phyloP scores from a whole-genome alignment of 768 basidiomycete genomes.

The Suillus discolor region DNA sequence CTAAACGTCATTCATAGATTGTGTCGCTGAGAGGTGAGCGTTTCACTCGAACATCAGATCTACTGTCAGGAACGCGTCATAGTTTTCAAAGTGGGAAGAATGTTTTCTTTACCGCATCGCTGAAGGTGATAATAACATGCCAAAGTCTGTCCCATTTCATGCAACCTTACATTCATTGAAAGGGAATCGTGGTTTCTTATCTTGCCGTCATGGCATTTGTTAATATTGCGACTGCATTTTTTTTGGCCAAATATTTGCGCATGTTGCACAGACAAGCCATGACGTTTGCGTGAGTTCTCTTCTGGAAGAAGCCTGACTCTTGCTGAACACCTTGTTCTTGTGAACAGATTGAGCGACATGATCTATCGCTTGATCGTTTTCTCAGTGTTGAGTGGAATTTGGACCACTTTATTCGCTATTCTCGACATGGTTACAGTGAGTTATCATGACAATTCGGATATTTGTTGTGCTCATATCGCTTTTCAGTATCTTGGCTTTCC shows the following conservation, averaged over 20 bases:
- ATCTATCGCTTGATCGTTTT: not conserved
- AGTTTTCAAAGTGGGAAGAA: not conserved
- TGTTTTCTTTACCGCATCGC: not conserved
- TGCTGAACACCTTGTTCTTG: not conserved
- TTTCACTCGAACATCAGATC: not conserved
- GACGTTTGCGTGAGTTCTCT: constrained; percentile 2
- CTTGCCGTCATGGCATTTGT: not conserved
- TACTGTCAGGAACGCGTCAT: not conserved
- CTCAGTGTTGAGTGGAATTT: not conserved
- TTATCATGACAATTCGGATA: not conserved
- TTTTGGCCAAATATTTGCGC: not conserved
- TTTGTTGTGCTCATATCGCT: not conserved
- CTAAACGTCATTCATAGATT: not conserved
- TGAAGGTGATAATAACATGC: not conserved
- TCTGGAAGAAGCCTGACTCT: not conserved
- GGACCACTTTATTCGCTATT: constrained; percentile 1
- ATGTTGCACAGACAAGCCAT: not conserved
- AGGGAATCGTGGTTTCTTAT: constrained; percentile 2
- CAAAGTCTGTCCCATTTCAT: not conserved
- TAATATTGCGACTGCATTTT: not conserved
- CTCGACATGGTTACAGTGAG: constrained; percentile 1
- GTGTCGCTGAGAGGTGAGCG: not conserved
- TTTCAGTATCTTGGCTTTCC: constrained; percentile 15
- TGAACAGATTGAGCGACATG: not conserved
- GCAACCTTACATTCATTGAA: not conserved